Conservation (phyloP, 495 filamentous ascomycete species). For the Penicillium dipodomyicola region DNA sequence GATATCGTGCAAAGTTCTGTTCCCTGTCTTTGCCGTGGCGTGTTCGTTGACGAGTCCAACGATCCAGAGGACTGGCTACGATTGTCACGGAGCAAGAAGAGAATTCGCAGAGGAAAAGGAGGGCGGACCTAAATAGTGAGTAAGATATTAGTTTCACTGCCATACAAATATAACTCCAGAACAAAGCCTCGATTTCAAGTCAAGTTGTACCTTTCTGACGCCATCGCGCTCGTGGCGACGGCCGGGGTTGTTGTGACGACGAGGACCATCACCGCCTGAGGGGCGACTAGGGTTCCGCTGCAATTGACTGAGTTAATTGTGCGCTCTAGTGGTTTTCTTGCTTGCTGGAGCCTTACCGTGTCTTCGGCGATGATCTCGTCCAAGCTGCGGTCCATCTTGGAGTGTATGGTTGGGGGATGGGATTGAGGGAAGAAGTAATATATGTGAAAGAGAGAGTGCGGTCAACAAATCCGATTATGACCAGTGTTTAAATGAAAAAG, state of each 20-base stretch:
- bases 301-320: slow-evolving; percentile 17
- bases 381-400: slow-evolving; percentile 72
- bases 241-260: slow-evolving; percentile 57
- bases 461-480: neutral
- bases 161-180: neutral
- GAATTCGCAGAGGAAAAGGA: slow-evolving; percentile 39
- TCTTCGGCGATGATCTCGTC: slow-evolving; percentile 84
- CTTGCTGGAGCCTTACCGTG: slow-evolving; percentile 54
- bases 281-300: slow-evolving; percentile 38
- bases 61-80: slow-evolving; percentile 35
- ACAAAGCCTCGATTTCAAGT: neutral
- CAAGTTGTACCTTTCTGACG: slow-evolving; percentile 70
- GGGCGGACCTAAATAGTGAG: slow-evolving; percentile 36
- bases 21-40: slow-evolving; percentile 35
- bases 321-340: neutral
- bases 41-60: slow-evolving; percentile 31
- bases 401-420: neutral
- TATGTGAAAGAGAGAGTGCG: neutral
- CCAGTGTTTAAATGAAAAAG: neutral
- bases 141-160: neutral
- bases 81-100: slow-evolving; percentile 42
- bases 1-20: slow-evolving; percentile 45
- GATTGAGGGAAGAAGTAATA: slow-evolving; percentile 5
- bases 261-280: slow-evolving; percentile 39
- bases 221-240: slow-evolving; percentile 62